Evolutionary conservation across 129 eudicot species (phyloP), one percentile per base, ranked within the genome.

Genomic region (Cynara cardunculus): DNA sequence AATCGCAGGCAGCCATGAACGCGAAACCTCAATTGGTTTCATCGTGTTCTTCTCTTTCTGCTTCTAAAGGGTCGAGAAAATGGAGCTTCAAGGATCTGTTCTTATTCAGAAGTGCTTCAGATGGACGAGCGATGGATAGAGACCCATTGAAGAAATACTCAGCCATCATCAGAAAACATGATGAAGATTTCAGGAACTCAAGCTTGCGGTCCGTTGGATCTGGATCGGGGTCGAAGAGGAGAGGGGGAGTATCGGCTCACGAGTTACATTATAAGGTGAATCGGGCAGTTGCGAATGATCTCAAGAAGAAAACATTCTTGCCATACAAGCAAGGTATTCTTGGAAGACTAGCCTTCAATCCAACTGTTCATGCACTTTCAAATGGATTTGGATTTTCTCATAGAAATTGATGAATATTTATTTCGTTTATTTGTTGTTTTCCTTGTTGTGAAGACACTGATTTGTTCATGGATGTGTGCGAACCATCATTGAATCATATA

Each of bases 321-420:
- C 97, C 97, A 19, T 92, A 92, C 81, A 92, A 90, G 81, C 95
- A 87, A 75, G 97, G 97, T 14, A 90, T 92, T 53, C 61, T 92
- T 35, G 96, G 96, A 56, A 77, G 88, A 25, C 70, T 88, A 79
- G 82, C 94, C 1, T 75, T 88, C 66, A 84, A 89, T 73, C 92
- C 94, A 7, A 85, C 89, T 1, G 91, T 87, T 27, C 84, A 91
- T 83, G 91, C 90, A 19, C 76, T 88, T 18, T 92, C 94, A 32
- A 85, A 86, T 85, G 93, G 94, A 64, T 86, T 91, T 70, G 90
- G 93, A 14, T 82, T 88, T 75, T 79, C 84, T 3, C 83, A 61
- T 39, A 72, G 79, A 56, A 28, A 27, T 82, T 25, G 64, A 5
- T 32, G 49, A 61, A 21, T 9, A 25, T 49, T 81, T 30, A 64